phyloP scores from a whole-genome alignment of 2,329 filamentous ascomycete species.

The Colletotrichum orbiculare region DNA sequence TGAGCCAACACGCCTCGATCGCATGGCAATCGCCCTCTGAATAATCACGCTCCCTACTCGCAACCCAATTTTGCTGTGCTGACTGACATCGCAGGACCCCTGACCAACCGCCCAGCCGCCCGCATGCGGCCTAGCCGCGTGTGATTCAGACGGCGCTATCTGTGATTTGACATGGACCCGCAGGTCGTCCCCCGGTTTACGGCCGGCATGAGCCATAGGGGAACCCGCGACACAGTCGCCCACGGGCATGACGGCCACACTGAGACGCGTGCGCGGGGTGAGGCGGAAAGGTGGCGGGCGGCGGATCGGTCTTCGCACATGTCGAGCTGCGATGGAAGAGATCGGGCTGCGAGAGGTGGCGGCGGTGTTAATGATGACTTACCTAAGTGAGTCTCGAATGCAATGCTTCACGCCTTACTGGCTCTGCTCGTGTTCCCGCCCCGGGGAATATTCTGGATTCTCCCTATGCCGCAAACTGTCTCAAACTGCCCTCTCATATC shows the following conservation, averaged over 20 bases:
- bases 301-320: constrained; percentile 9
- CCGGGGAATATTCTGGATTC: constrained; percentile 5
- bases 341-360: not conserved
- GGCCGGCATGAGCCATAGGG: constrained; percentile 34
- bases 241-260: not conserved
- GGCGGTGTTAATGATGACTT: constrained; percentile 16
- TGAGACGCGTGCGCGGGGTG: constrained; percentile 18
- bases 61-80: constrained; percentile 14
- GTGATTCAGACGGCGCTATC: constrained; percentile 37
- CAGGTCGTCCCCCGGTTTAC: constrained; percentile 23
- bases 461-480: not conserved
- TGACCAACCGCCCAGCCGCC: constrained; percentile 28
- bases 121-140: constrained; percentile 34
- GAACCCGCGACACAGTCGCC: not conserved
- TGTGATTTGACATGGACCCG: constrained; percentile 34
- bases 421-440: constrained; percentile 10
- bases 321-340: constrained; percentile 17
- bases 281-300: constrained; percentile 23
- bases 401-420: not conserved
- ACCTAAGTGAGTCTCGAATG: constrained; percentile 12
- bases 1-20: constrained; percentile 10
- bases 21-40: not conserved
- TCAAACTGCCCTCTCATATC: no score
- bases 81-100: constrained; percentile 18
- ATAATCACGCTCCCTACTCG: not conserved